Conservation (phyloP, 2,329 filamentous ascomycete species). For the Xylaria hypoxylon region DNA sequence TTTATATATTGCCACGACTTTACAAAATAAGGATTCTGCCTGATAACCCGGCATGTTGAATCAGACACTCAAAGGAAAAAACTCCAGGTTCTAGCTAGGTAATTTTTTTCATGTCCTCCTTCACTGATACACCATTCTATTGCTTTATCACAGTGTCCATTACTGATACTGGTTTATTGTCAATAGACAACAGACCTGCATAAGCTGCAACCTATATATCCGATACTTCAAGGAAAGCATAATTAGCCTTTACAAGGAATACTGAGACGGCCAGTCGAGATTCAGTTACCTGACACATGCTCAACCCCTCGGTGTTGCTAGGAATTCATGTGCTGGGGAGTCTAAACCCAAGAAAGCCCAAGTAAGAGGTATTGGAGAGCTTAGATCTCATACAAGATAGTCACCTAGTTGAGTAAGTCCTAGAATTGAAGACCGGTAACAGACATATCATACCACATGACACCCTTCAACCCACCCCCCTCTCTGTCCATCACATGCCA, state of each 20-base stretch:
- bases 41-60: not conserved
- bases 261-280: not conserved
- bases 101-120: not conserved
- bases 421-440: not conserved
- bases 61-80: not conserved
- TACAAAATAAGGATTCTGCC: not conserved
- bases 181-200: not conserved
- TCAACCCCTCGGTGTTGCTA: not conserved
- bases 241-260: not conserved
- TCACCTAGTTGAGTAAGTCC: not conserved
- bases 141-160: not conserved
- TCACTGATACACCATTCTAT: not conserved
- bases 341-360: not conserved
- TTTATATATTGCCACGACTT: not conserved
- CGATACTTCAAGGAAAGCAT: not conserved
- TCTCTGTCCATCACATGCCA: not conserved
- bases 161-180: slow-evolving; percentile 7
- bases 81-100: not conserved
- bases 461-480: too few relatives aligned
- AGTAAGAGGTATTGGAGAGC: not conserved
- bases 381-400: not conserved
- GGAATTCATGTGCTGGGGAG: not conserved
- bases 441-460: not conserved
- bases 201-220: too few relatives aligned
- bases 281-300: not conserved